A percentile compares a stretch with the other conserved stretches of the same genome.
These are phyloP conservation scores for Monosporascus ibericus DNA, from an alignment of 2,329 filamentous ascomycete species.

Conservation along the genomic window DNA sequence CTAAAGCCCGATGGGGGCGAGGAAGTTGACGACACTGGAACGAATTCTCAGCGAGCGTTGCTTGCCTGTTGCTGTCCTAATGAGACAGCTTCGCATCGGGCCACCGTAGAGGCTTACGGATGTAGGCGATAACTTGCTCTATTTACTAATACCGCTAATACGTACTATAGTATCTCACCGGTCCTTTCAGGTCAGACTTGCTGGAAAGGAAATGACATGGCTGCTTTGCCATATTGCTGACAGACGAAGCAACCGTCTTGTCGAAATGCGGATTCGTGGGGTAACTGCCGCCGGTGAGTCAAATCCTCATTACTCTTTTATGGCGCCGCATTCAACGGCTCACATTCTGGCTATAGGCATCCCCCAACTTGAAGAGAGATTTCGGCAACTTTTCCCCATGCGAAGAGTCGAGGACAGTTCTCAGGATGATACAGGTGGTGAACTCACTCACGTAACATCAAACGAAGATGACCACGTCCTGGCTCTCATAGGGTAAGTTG, in stretches of 20 bases:
- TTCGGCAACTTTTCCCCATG: not conserved
- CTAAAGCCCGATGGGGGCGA: too few relatives aligned
- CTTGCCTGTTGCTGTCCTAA: conserved; percentile 4
- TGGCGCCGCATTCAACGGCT: too few relatives aligned
- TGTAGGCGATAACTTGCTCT: not conserved
- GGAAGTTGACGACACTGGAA: too few relatives aligned
- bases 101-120: conserved; percentile 6
- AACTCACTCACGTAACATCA: too few relatives aligned
- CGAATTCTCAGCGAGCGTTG: not conserved
- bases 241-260: conserved; percentile 7
- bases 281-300: conserved; percentile 6
- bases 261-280: conserved; percentile 7
- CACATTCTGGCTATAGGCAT: conserved; percentile 1
- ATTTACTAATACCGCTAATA: too few relatives aligned
- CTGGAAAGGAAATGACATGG: conserved; percentile 5
- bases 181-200: conserved; percentile 9
- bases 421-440: too few relatives aligned
- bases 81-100: conserved; percentile 1
- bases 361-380: conserved; percentile 7
- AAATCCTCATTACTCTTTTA: not conserved
- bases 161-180: conserved; percentile 8
- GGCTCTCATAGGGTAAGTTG: too few relatives aligned
- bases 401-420: too few relatives aligned
- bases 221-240: conserved; percentile 7
- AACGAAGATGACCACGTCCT: too few relatives aligned